Percentiles rank a stretch among this genome's conserved stretches.
Evolutionary conservation across 2,329 filamentous ascomycete species (phyloP).

Genomic region (Knoxdaviesia capensis): DNA sequence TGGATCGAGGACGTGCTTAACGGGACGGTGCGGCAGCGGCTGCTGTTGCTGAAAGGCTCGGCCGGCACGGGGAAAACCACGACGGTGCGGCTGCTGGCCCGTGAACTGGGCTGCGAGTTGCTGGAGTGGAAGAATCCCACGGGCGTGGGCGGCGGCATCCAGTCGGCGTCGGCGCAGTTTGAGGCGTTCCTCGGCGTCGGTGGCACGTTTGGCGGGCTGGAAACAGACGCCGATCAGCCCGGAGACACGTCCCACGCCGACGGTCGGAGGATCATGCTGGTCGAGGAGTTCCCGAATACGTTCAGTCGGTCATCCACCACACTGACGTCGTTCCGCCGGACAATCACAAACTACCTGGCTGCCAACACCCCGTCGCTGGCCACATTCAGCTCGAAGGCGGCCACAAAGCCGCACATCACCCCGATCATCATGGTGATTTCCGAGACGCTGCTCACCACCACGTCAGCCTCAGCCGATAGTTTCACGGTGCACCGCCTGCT

Average conservation of each 20-base stretch:
- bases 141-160: slow-evolving; percentile 35
- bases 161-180: slow-evolving; percentile 62
- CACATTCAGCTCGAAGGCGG: slow-evolving; percentile 20
- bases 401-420: slow-evolving; percentile 24
- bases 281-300: slow-evolving; percentile 70
- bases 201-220: slow-evolving; percentile 58
- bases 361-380: slow-evolving; percentile 38
- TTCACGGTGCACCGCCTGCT: slow-evolving; percentile 83
- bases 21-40: slow-evolving; percentile 44
- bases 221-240: slow-evolving; percentile 11
- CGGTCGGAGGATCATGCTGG: slow-evolving; percentile 37
- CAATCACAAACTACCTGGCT: slow-evolving; percentile 57
- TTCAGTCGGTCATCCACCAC: slow-evolving; percentile 44
- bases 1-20: slow-evolving; percentile 63
- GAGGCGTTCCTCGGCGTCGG: slow-evolving; percentile 78
- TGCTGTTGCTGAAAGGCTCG: slow-evolving; percentile 74
- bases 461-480: slow-evolving; percentile 68
- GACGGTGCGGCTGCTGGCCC: slow-evolving; percentile 58
- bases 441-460: slow-evolving; percentile 72
- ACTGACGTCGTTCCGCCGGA: slow-evolving; percentile 51
- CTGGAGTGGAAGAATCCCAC: slow-evolving; percentile 83
- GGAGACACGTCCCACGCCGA: slow-evolving; percentile 4
- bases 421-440: slow-evolving; percentile 83
- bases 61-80: slow-evolving; percentile 89
- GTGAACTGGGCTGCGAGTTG: slow-evolving; percentile 55